Evolutionary conservation across 495 filamentous ascomycete genomes (phyloP).

Genomic region (Emericellopsis terricola): DNA sequence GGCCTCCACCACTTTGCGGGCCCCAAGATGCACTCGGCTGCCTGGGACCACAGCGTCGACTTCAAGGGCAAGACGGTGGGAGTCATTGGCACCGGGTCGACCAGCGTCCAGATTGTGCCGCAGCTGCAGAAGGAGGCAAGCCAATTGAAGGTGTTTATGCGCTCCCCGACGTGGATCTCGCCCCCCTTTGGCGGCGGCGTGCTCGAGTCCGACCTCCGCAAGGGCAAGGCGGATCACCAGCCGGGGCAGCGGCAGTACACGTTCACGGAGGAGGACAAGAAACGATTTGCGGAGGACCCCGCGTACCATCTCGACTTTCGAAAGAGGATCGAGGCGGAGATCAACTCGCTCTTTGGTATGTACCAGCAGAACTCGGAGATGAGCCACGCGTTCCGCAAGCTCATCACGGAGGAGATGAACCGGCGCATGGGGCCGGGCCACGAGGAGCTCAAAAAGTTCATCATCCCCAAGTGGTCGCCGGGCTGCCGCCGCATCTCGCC

Average conservation of each 20-base stretch:
- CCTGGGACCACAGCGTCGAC: slow-evolving; percentile 26
- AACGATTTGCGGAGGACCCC: slow-evolving; percentile 24
- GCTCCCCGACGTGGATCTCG: slow-evolving; percentile 50
- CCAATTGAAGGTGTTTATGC: slow-evolving; percentile 28
- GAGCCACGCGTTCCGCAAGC: not conserved
- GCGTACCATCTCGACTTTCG: slow-evolving; percentile 17
- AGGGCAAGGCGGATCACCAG: not conserved
- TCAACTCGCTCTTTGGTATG: slow-evolving; percentile 28
- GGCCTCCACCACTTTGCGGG: slow-evolving; percentile 23
- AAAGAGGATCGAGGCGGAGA: slow-evolving; percentile 19
- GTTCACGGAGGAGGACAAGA: slow-evolving; percentile 24
- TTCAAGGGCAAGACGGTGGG: slow-evolving; percentile 27
- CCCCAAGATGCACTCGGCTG: slow-evolving; percentile 26
- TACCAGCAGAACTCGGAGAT: slow-evolving; percentile 11
- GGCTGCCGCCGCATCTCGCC: slow-evolving; percentile 52
- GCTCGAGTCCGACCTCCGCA: not conserved
- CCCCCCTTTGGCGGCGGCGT: slow-evolving; percentile 9
- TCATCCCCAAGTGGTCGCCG: slow-evolving; percentile 48
- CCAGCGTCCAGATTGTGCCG: slow-evolving; percentile 30
- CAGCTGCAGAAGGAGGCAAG: slow-evolving; percentile 24
- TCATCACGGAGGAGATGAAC: slow-evolving; percentile 12
- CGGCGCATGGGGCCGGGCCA: slow-evolving; percentile 18
- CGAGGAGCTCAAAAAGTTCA: slow-evolving; percentile 13
- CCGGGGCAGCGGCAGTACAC: slow-evolving; percentile 10
- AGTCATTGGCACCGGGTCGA: slow-evolving; percentile 15